Percentiles rank a stretch among this genome's conserved stretches.
phyloP scores from a whole-genome alignment of 2,329 filamentous ascomycete genomes.

The Orbilia oligospora region DNA sequence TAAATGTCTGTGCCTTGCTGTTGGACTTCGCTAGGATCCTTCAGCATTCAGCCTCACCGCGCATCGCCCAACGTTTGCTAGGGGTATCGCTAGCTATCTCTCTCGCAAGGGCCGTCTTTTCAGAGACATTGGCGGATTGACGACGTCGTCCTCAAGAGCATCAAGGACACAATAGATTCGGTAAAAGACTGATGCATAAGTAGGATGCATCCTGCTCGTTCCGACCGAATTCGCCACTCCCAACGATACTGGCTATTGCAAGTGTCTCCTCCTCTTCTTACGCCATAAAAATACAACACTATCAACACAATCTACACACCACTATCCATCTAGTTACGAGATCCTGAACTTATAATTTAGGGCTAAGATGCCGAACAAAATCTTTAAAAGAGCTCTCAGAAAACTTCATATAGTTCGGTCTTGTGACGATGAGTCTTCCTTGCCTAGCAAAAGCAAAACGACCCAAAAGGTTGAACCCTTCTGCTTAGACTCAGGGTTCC shows the following conservation, averaged over 20 bases:
- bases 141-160: neutral
- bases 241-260: neutral
- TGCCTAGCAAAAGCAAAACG: neutral
- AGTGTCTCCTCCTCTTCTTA: neutral
- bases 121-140: neutral
- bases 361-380: neutral
- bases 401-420: neutral
- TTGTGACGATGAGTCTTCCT: neutral
- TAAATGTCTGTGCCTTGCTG: neutral
- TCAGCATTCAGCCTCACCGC: neutral
- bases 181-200: neutral
- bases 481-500: neutral
- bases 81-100: neutral
- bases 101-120: neutral
- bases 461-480: neutral
- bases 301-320: neutral
- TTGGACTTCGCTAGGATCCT: constrained; percentile 4
- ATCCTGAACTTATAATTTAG: neutral
- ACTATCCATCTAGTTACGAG: neutral
- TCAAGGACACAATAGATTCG: neutral
- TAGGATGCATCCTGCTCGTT: neutral
- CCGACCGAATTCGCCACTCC: neutral
- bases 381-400: neutral
- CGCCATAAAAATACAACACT: neutral
- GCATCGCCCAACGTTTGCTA: too few relatives aligned